These are phyloP conservation scores for Blastobotrys serpentis DNA, from an alignment of 1,139 yeast species.

Conservation along the genomic window DNA sequence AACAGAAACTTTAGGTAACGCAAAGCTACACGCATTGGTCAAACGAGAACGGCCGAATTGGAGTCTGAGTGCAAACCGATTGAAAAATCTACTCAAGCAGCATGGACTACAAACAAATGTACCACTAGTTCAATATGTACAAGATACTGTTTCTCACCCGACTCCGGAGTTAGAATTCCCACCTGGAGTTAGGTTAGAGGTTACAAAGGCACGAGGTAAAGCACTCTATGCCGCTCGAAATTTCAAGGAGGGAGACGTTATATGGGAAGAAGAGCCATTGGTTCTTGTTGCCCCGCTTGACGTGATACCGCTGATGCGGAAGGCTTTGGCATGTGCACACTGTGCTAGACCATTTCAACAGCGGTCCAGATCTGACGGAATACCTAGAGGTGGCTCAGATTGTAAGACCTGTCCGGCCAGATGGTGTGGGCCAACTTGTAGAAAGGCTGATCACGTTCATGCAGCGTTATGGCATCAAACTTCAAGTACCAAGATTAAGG, in stretches of 20 bases:
- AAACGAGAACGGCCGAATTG: slow-evolving; percentile 57
- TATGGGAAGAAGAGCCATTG: slow-evolving; percentile 65
- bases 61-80: slow-evolving; percentile 60
- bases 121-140: slow-evolving; percentile 41
- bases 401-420: slow-evolving; percentile 30
- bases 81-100: slow-evolving; percentile 53
- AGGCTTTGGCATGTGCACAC: slow-evolving; percentile 73
- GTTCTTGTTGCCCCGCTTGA: slow-evolving; percentile 73
- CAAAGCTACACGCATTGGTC: slow-evolving; percentile 53
- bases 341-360: slow-evolving; percentile 66
- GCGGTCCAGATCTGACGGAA: slow-evolving; percentile 23
- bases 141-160: slow-evolving; percentile 50
- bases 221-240: slow-evolving; percentile 41
- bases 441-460: slow-evolving; percentile 54
- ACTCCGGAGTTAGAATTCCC: slow-evolving; percentile 56
- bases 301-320: slow-evolving; percentile 56
- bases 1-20: slow-evolving; percentile 57
- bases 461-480: slow-evolving; percentile 55
- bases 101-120: slow-evolving; percentile 45
- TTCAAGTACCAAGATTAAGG: slow-evolving; percentile 40
- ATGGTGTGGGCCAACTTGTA: slow-evolving; percentile 29
- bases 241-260: slow-evolving; percentile 44
- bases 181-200: slow-evolving; percentile 52
- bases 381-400: slow-evolving; percentile 25
- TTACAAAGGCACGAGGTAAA: slow-evolving; percentile 39